phyloP scores from a whole-genome alignment of 805 yeast species.

The Phaffomyces thermotolerans region DNA sequence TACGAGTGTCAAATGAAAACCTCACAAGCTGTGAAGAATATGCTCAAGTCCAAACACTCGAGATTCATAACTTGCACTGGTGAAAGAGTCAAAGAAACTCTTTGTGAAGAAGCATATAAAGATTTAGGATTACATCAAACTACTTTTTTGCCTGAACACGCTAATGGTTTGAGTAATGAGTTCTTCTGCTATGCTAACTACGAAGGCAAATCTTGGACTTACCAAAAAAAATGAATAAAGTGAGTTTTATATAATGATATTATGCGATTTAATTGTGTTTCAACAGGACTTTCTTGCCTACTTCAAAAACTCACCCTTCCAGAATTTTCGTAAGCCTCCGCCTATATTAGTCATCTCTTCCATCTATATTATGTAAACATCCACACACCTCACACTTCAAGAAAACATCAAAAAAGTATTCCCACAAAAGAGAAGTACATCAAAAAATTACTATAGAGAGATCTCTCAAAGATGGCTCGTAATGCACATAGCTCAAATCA shows the following conservation, averaged over 20 bases:
- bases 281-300: no score
- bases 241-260: no score
- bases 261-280: no score
- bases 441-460: no score
- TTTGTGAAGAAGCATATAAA: constrained; percentile 2
- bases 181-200: constrained; percentile 78
- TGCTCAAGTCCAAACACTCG: constrained; percentile 36
- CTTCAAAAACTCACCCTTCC: no score
- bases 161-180: constrained; percentile 81
- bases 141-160: constrained; percentile 69
- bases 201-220: constrained; percentile 63
- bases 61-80: constrained; percentile 70
- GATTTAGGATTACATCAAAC: constrained; percentile 47
- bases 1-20: constrained; percentile 73
- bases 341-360: not conserved
- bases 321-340: no score
- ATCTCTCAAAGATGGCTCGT: not conserved
- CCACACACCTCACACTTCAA: no score
- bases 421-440: no score
- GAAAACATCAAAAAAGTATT: no score
- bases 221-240: not conserved
- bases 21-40: constrained; percentile 52
- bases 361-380: no score
- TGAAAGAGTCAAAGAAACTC: constrained; percentile 63
- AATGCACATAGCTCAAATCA: constrained; percentile 7